Evolutionary conservation across 805 yeast genomes (phyloP), one percentile per base, ranked within the genome.

Genomic region (Candida sphagnicola): DNA sequence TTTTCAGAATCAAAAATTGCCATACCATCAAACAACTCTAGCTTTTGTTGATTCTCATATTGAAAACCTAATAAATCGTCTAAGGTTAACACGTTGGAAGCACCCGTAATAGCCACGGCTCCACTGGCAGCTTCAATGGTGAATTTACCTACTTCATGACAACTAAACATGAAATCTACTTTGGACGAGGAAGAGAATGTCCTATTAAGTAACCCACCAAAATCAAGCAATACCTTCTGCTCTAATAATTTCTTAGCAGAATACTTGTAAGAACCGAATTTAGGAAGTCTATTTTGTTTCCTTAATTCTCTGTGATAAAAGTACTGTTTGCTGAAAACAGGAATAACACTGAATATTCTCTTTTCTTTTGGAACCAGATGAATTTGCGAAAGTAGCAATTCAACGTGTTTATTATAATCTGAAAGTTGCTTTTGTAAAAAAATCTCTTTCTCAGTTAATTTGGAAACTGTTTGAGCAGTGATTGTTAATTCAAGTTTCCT

Each of bases 201-300:
- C 23, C 49, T 41, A 35, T 50, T 46, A 37, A 71, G 65, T 17
- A 74, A 65, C 0, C 87, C 88, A 13, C 72, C 73, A 28, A 84
- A 66, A 37, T 78, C 82, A 3, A 74, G 55, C 15, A 90, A 56
- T 1, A 89, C 74, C 0, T 85, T 82, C 45, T 77, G 82, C 41
- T 89, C 96, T 52, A 76, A 67, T 28, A 91, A 70, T 51, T 80
- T 82, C 47, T 83, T 82, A 3, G 87, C 82, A 0, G 87, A 75
- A 63, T 86, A 85, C 56, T 80, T 80, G 65, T 76, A 84, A 1
- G 86, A 78, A 3, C 95, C 95, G 59, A 81, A 85, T 53, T 75
- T 76, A 1, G 91, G 87, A 28, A 82, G 59, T 34, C 82, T 69
- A 25, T 88, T 87, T 14, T 71, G 59, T 61, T 74, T 78, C 51